Evolutionary conservation across 2,329 filamentous ascomycete species (phyloP).

Genomic region (Grosmannia huntii): DNA sequence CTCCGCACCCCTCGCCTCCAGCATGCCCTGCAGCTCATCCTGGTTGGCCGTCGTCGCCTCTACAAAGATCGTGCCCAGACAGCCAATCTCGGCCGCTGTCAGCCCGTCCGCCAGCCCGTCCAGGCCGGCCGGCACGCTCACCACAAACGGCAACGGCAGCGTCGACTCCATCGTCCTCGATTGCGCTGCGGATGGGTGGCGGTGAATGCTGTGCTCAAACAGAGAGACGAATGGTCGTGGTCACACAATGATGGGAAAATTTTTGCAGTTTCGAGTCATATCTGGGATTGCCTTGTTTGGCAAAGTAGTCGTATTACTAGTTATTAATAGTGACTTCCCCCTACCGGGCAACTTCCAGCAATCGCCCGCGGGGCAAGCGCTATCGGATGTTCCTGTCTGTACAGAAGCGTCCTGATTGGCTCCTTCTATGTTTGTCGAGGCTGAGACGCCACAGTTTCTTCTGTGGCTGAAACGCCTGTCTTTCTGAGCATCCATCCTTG

Average conservation of each 20-base stretch:
- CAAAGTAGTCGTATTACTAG: not conserved
- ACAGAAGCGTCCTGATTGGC: not conserved
- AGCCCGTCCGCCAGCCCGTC: slow-evolving; percentile 34
- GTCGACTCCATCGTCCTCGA: slow-evolving; percentile 45
- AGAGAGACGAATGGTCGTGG: not conserved
- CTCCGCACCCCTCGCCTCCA: slow-evolving; percentile 35
- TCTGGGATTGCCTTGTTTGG: not conserved
- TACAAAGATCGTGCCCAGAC: slow-evolving; percentile 47
- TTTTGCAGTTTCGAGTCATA: slow-evolving; percentile 2
- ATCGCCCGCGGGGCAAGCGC: not conserved
- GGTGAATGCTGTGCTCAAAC: not conserved
- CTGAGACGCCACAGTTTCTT: not conserved
- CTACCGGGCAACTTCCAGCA: not conserved
- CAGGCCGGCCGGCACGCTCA: slow-evolving; percentile 37
- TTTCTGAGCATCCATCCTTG: too few species aligned
- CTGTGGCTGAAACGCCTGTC: not conserved
- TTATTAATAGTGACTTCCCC: not conserved
- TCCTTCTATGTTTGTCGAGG: not conserved
- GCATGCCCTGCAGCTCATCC: slow-evolving; percentile 31
- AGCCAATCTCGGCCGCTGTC: slow-evolving; percentile 41
- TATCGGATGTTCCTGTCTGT: not conserved
- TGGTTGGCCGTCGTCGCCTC: slow-evolving; percentile 29
- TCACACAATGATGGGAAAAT: not conserved
- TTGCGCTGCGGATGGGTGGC: not conserved
- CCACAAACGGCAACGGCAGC: slow-evolving; percentile 49